A percentile compares a stretch with the other conserved stretches of the same genome.
phyloP scores from a whole-genome alignment of 2,329 filamentous ascomycete species.

The Neofusicoccum ribis region DNA sequence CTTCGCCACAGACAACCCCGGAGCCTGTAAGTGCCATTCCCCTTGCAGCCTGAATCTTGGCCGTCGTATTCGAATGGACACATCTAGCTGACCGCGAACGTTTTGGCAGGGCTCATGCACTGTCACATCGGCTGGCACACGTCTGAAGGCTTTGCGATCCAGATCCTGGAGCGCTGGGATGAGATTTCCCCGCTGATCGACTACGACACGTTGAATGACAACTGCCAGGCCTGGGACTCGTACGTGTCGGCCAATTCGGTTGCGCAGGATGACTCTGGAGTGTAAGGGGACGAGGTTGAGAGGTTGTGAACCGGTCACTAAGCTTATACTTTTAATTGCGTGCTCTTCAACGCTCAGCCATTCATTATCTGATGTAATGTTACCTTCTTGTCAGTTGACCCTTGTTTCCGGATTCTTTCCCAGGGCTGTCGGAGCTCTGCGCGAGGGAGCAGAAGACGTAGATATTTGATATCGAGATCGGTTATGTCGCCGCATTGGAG shows the following conservation, averaged over 20 bases:
- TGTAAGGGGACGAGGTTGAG: not conserved
- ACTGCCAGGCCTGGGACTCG: conserved; percentile 9
- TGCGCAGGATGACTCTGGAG: conserved; percentile 1
- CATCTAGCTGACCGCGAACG: not conserved
- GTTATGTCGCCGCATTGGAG: no score
- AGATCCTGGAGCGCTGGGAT: conserved; percentile 51
- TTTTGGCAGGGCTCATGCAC: conserved; percentile 8
- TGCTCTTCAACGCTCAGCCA: not conserved
- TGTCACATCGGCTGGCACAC: conserved; percentile 28
- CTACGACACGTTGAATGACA: not conserved
- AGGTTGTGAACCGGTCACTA: not conserved
- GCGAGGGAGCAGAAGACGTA: no score
- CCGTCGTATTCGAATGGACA: not conserved
- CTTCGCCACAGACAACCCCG: conserved; percentile 56
- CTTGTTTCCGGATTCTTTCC: no score
- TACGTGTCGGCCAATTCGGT: not conserved
- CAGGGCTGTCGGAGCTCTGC: no score
- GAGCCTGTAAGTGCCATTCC: conserved; percentile 30
- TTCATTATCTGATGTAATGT: not conserved
- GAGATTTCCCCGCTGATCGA: conserved; percentile 26
- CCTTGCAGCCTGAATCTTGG: conserved; percentile 21
- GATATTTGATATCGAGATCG: no score
- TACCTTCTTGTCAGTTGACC: no score
- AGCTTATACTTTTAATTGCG: not conserved
- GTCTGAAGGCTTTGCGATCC: conserved; percentile 48